Evolutionary conservation across 2,329 filamentous ascomycete genomes (phyloP), one percentile per base, ranked within the genome.

Genomic region (Paraphaeosphaeria minitans): DNA sequence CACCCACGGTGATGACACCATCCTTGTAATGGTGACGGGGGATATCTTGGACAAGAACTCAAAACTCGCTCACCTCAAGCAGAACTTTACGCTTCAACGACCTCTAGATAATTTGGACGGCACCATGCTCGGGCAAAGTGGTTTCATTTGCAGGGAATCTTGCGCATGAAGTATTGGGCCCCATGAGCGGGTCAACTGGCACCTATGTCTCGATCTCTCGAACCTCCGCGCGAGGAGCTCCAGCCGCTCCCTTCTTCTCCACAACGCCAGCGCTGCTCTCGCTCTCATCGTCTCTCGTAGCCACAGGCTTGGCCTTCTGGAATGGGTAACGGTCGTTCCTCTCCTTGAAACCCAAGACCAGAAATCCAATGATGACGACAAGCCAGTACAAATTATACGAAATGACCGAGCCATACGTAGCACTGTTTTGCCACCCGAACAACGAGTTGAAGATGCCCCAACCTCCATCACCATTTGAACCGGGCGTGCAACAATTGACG

Each of bases 371-470:
- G 57, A 93, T 92, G 64, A 92, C 83, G 9, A 81, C 81, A 52
- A 95, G 78, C 93, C 92, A 97, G 80, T 96, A 96, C 16, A 94
- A 58, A 73, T 95, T 96, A 80, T 96, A 96, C 1, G 90, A 88
- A 62, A 96, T 87, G 63, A 96, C 89, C 1, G 91, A 93, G 53
- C 92, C 92, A 68, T 94, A 93, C 1, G 92, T 96, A 5, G 91
- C 93, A 13, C 90, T 92, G 79, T 96, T 96, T 61, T 87, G 85
- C 93, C 93, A 97, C 58, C 93, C 92, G 12, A 96, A 82, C 54
- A 96, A 83, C 58, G 91, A 87, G 68, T 96, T 94, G 82, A 96
- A 92, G 65, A 96, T 87, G 56, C 91, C 91, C 92, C 92, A 96
- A 46, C 90, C 91, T 39, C 89, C 87, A 49, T 89, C 89, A 29